Evolutionary conservation across 1,139 yeast genomes (phyloP), one percentile per base, ranked within the genome.

Genomic region (Geotrichum restrictum): DNA sequence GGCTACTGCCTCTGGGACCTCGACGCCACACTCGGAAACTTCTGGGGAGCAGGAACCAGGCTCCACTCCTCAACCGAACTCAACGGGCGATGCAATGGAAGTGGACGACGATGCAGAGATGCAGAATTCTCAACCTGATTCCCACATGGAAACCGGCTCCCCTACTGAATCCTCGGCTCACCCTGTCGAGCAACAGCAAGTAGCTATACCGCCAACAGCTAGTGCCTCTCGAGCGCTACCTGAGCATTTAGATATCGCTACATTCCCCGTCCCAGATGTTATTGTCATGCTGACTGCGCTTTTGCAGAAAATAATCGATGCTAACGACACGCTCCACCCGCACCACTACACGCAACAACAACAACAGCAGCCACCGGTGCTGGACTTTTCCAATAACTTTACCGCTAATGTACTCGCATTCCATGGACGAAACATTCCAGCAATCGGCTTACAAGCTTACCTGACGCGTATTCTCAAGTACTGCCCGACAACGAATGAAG

Each of bases 401-500:
- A 75, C 81, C 46, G 85, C 87, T 13, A 85, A 83, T 62, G 91
- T 93, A 2, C 72, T 91, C 56, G 94, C 97, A 45, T 93, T 93
- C 67, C 97, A 89, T 66, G 98, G 98, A 18, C 82, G 96, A 50
- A 94, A 91, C 66, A 83, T 93, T 14, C 99, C 99, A 1, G 96
- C 95, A 11, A 93, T 93, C 52, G 82, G 93, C 8, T 76, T 94
- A 49, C 91, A 88, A 64, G 94, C 96, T 16, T 93, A 93, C 67
- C 76, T 93, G 56, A 80, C 89, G 39, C 81, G 98, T 64, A 94
- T 93, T 31, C 79, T 93, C 65, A 93, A 91, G 69, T 94, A 93
- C 70, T 93, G 99, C 69, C 98, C 99, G 0, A 94, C 94, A 19
- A 91, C 98, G 1, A 93, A 93, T 69, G 98, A 94, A 66, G 98